Base-by-base conservation (phyloP, 116 monocot species). In the Posidonia oceanica region DNA sequence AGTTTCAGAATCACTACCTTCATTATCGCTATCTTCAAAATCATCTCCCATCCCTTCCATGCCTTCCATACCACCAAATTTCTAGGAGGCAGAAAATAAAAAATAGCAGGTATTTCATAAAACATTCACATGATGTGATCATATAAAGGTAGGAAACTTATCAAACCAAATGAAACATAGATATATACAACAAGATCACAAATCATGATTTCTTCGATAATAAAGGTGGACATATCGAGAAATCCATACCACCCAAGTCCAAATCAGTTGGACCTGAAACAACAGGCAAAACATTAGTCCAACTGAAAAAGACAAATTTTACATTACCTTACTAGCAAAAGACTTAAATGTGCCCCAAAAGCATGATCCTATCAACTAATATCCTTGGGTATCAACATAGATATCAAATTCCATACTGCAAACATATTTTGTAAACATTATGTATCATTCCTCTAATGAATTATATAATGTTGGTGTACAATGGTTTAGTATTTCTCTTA, bases 221-320 rank as follows among this genome's bases (percentile, higher is more conserved):
- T 41, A 17, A 65, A 65, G 7, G 36, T 52, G 51, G 38, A 23
- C 61, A 39, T 87, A 94, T 90, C 76, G 94, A 85, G 59, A 94
- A 90, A 67, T 94, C 94, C 94, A 90, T 94, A 66, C 90, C 94
- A 70, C 83, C 94, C 74, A 87, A 55, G 53, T 90, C 76, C 66
- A 87, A 29, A 65, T 89, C 81, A 72, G 56, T 75, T 18, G 67
- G 4, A 44, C 70, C 72, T 58, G 40, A 65, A 65, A 65, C 41
- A 11, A 40, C 40, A 41, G 48, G 12, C 7, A 48, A 48, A 4
- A 10, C 12, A 10, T 48, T 48, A 48, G 12, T 48, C 8, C 7
- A 5, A 48, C 48, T 10, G 48, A 48, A 0, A 48, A 48, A 48
- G 48, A 48, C 12, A 10, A 10, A 48, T 10, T 10, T 48, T 48